Conservation (phyloP, 2,329 filamentous ascomycete species). For the Paraphaeosphaeria minitans region DNA sequence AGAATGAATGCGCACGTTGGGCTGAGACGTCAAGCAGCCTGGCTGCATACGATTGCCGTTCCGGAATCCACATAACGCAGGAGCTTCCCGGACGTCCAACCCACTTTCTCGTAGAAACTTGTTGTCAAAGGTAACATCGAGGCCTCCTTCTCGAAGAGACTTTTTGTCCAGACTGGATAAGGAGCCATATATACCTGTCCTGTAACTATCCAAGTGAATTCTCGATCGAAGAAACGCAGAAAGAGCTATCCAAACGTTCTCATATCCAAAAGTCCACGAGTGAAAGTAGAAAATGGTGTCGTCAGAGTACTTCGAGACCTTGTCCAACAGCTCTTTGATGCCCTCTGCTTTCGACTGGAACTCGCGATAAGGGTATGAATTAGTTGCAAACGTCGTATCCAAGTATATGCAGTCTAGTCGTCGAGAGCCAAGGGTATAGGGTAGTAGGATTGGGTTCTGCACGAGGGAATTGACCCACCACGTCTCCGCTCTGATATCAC, state of each 20-base stretch:
- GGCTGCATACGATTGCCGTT: slow-evolving; percentile 72
- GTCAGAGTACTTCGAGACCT: slow-evolving; percentile 69
- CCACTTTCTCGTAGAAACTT: slow-evolving; percentile 39
- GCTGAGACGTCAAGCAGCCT: slow-evolving; percentile 73
- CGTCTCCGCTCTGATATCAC: slow-evolving; percentile 82
- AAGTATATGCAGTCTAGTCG: slow-evolving; percentile 82
- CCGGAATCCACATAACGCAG: slow-evolving; percentile 72
- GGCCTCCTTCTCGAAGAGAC: slow-evolving; percentile 38
- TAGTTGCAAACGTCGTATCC: slow-evolving; percentile 78
- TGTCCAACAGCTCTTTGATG: slow-evolving; percentile 71
- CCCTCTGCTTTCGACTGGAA: slow-evolving; percentile 75
- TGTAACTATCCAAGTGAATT: slow-evolving; percentile 85
- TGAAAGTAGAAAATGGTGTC: slow-evolving; percentile 84
- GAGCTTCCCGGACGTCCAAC: slow-evolving; percentile 60
- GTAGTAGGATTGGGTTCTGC: slow-evolving; percentile 73
- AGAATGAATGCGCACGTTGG: slow-evolving; percentile 74
- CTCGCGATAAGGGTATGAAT: slow-evolving; percentile 53
- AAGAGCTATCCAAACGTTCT: slow-evolving; percentile 87
- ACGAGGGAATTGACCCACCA: slow-evolving; percentile 82
- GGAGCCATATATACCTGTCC: slow-evolving; percentile 72
- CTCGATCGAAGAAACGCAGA: slow-evolving; percentile 70
- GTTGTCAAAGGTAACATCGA: slow-evolving; percentile 41
- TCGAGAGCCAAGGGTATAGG: slow-evolving; percentile 62
- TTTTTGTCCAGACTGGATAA: slow-evolving; percentile 44
- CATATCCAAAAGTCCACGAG: slow-evolving; percentile 91